Evolutionary conservation across 805 yeast genomes (phyloP).

Genomic region (Pichia rugopelliculosa): DNA sequence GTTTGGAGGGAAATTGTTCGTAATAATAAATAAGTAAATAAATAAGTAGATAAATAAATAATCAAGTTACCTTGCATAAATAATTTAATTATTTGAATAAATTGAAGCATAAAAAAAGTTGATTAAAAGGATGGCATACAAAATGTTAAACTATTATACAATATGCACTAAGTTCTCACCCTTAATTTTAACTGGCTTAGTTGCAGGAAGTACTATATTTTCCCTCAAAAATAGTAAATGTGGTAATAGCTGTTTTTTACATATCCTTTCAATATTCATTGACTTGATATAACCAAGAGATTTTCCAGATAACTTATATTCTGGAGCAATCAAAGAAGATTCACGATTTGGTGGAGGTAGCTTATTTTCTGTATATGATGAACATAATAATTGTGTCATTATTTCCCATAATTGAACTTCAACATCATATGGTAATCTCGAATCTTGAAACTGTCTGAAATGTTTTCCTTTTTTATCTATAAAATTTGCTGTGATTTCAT

Average conservation of each 20-base stretch:
- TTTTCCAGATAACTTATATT: constrained; percentile 8
- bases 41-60: too few relatives aligned
- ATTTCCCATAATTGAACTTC: constrained; percentile 35
- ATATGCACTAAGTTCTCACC: too few relatives aligned
- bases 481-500: constrained; percentile 4
- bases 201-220: neutral
- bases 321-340: constrained; percentile 13
- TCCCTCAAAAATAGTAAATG: constrained; percentile 29
- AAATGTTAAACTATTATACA: too few relatives aligned
- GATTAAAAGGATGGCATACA: too few relatives aligned
- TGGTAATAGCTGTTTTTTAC: constrained; percentile 29
- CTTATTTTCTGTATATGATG: constrained; percentile 9
- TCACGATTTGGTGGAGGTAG: constrained; percentile 10
- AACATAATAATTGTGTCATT: constrained; percentile 31
- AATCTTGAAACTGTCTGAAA: constrained; percentile 28
- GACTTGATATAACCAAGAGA: constrained; percentile 26
- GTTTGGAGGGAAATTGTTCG: constrained; percentile 11
- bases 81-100: too few relatives aligned
- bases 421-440: constrained; percentile 28
- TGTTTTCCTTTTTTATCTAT: constrained; percentile 17
- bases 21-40: neutral
- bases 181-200: neutral
- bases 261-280: constrained; percentile 21
- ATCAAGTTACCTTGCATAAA: too few relatives aligned
- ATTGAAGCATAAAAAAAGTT: too few relatives aligned